Conservation (phyloP, 2,329 filamentous ascomycete species). For the Akanthomyces muscarius region DNA sequence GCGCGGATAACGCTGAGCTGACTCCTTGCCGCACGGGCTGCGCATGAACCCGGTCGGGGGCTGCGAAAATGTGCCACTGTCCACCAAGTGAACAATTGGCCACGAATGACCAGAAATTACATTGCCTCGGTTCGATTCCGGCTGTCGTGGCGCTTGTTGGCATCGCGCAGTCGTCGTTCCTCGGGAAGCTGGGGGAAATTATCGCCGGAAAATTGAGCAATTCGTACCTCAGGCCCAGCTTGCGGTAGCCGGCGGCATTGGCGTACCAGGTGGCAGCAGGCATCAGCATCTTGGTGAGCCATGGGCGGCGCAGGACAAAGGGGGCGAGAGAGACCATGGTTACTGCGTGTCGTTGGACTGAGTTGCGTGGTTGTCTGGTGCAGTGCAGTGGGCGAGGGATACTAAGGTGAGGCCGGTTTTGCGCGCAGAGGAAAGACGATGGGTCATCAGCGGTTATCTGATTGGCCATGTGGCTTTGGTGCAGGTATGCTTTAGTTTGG, state of each 20-base stretch:
- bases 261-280: slow-evolving; percentile 86
- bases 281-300: slow-evolving; percentile 71
- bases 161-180: not conserved
- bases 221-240: slow-evolving; percentile 81
- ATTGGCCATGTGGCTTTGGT: slow-evolving; percentile 30
- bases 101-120: too few relatives aligned
- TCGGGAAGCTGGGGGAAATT: not conserved
- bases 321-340: slow-evolving; percentile 72
- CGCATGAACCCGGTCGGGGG: not conserved
- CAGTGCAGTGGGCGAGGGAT: slow-evolving; percentile 13
- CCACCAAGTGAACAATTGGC: not conserved
- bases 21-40: not conserved
- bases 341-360: slow-evolving; percentile 29
- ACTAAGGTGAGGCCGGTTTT: slow-evolving; percentile 18
- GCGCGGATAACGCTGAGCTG: not conserved
- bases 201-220: not conserved
- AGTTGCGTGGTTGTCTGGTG: slow-evolving; percentile 20
- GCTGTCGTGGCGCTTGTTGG: not conserved
- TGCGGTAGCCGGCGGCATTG: slow-evolving; percentile 86
- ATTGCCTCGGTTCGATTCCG: not conserved
- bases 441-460: slow-evolving; percentile 24
- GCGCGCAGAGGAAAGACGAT: slow-evolving; percentile 18
- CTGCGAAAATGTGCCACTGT: too few relatives aligned
- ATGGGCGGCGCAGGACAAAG: slow-evolving; percentile 78
- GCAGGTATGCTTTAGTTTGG: not conserved